These are phyloP conservation scores for Scedosporium minutisporum DNA, from an alignment of 2,329 filamentous ascomycete species.

Conservation along the genomic window DNA sequence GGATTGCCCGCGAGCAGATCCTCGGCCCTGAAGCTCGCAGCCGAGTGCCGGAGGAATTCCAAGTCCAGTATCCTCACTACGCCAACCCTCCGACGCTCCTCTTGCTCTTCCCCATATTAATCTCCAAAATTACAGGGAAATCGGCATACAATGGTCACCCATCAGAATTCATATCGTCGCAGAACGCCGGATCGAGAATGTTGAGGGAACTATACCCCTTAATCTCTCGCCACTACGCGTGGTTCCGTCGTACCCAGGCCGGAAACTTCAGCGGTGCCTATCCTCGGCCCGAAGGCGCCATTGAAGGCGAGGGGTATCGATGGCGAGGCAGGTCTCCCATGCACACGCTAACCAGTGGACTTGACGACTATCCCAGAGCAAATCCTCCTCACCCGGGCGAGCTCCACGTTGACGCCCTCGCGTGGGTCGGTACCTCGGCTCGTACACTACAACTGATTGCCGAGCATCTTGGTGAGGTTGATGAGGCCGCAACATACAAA, in stretches of 20 bases:
- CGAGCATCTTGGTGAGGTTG: constrained; percentile 58
- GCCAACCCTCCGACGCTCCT: constrained; percentile 95
- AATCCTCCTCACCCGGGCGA: constrained; percentile 93
- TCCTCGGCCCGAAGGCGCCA: constrained; percentile 81
- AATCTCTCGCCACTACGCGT: constrained; percentile 79
- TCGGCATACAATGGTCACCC: constrained; percentile 27
- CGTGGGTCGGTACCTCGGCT: constrained; percentile 94
- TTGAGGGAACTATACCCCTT: constrained; percentile 71
- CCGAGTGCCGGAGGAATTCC: constrained; percentile 90
- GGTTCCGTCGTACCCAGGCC: constrained; percentile 86
- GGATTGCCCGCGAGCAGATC: constrained; percentile 96
- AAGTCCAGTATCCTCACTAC: constrained; percentile 92
- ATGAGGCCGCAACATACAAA: constrained; percentile 65
- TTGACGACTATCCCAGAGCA: constrained; percentile 91
- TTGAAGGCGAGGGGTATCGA: constrained; percentile 85
- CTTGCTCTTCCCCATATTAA: constrained; percentile 74
- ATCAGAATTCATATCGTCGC: constrained; percentile 3
- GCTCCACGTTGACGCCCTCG: constrained; percentile 87
- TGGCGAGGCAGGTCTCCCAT: constrained; percentile 84
- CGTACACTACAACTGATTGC: constrained; percentile 76
- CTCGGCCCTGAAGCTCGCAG: constrained; percentile 82
- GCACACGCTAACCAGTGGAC: constrained; percentile 83
- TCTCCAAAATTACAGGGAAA: constrained; percentile 61
- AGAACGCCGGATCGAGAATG: constrained; percentile 7
- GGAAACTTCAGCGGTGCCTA: constrained; percentile 66